Evolutionary conservation across 2,329 filamentous ascomycete genomes (phyloP).

Genomic region (Sclerotinia sclerotiorum): DNA sequence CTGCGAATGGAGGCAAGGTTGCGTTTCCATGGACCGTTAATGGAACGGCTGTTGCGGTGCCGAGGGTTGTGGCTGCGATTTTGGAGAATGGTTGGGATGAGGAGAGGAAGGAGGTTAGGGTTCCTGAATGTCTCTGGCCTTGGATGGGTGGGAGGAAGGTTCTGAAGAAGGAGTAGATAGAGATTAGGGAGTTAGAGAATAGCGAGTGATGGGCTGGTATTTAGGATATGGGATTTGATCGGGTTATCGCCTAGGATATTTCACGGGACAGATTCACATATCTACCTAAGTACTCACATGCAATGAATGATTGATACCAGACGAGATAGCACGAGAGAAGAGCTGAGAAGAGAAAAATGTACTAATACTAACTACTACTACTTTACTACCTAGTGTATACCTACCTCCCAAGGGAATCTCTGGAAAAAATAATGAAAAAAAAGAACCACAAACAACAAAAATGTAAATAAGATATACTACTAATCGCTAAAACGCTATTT

Average conservation of each 20-base stretch:
- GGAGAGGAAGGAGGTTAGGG: slow-evolving; percentile 59
- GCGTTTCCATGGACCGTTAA: slow-evolving; percentile 88
- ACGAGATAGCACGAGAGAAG: neutral
- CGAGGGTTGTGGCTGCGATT: slow-evolving; percentile 82
- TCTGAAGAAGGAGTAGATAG: slow-evolving; percentile 45
- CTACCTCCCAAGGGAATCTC: neutral
- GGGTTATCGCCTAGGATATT: neutral
- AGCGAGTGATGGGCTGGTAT: neutral
- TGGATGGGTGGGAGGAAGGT: slow-evolving; percentile 79
- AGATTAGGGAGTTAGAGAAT: neutral
- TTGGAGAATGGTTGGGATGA: slow-evolving; percentile 91
- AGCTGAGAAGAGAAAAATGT: neutral
- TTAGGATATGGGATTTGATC: neutral
- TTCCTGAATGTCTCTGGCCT: slow-evolving; percentile 76
- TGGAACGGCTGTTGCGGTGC: slow-evolving; percentile 89
- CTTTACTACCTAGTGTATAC: slow-evolving; percentile 4
- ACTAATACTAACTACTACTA: neutral
- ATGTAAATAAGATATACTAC: slow-evolving; percentile 22
- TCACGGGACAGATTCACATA: neutral
- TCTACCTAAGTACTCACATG: neutral
- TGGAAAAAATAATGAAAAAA: slow-evolving; percentile 11
- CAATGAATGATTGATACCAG: neutral
- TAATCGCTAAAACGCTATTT: slow-evolving; percentile 36
- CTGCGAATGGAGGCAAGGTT: slow-evolving; percentile 52
- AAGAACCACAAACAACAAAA: slow-evolving; percentile 15